Conservation (phyloP, 2,329 filamentous ascomycete species). For the Pestalotiopsis sp. region DNA sequence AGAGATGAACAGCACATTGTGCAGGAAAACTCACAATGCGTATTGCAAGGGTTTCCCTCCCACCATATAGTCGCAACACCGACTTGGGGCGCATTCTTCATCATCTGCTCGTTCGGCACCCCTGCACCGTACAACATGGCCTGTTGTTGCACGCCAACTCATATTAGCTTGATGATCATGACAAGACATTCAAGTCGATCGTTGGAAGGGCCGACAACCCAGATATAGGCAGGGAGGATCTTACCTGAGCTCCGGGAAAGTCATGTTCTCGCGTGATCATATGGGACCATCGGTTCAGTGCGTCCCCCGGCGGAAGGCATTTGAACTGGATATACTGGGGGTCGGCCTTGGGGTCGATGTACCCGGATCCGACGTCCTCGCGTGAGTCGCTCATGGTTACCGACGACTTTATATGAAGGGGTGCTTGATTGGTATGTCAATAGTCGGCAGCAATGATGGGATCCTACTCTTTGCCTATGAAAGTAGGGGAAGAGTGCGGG, state of each 20-base stretch:
- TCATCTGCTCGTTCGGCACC: slow-evolving; percentile 78
- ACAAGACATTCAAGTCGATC: not conserved
- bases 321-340: slow-evolving; percentile 57
- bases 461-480: not conserved
- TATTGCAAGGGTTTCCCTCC: slow-evolving; percentile 95
- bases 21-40: slow-evolving; percentile 48
- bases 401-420: not conserved
- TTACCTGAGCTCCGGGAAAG: slow-evolving; percentile 85
- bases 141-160: slow-evolving; percentile 42
- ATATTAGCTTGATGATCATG: not conserved
- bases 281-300: slow-evolving; percentile 84
- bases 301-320: slow-evolving; percentile 51
- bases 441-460: not conserved
- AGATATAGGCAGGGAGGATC: slow-evolving; percentile 14
- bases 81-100: slow-evolving; percentile 90
- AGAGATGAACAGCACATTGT: not conserved
- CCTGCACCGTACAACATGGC: slow-evolving; percentile 96
- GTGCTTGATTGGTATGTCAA: not conserved
- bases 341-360: slow-evolving; percentile 45
- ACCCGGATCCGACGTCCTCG: slow-evolving; percentile 22
- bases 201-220: not conserved
- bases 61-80: slow-evolving; percentile 94
- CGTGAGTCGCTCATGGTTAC: slow-evolving; percentile 24
- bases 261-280: slow-evolving; percentile 84
- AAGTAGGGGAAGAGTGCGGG: not conserved